A percentile compares a stretch with the other conserved stretches of the same genome.
These are phyloP conservation scores for Naganishia friedmannii DNA, from an alignment of 768 basidiomycete genomes.

Conservation along the genomic window DNA sequence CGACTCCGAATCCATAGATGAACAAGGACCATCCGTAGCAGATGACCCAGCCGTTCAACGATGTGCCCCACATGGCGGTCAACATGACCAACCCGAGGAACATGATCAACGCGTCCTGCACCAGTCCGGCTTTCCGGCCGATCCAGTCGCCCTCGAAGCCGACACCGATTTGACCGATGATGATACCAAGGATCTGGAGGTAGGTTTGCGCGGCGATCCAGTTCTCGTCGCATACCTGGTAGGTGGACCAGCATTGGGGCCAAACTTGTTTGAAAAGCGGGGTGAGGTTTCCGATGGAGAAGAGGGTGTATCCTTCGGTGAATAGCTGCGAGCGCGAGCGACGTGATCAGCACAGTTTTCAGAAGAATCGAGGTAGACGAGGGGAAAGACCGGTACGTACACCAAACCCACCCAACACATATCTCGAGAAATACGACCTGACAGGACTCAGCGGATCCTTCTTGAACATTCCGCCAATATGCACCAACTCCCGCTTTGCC, in stretches of 20 bases:
- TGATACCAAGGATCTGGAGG: constrained; percentile 54
- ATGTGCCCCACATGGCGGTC: constrained; percentile 54
- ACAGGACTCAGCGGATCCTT: constrained; percentile 48
- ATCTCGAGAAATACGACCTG: constrained; percentile 48
- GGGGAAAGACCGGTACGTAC: not conserved
- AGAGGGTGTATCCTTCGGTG: constrained; percentile 52
- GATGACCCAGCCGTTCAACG: constrained; percentile 54
- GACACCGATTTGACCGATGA: constrained; percentile 52
- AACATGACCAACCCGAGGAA: constrained; percentile 54
- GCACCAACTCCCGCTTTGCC: constrained; percentile 44
- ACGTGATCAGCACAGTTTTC: not conserved
- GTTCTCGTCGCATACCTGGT: constrained; percentile 46
- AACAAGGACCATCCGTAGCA: constrained; percentile 52
- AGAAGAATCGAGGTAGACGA: not conserved
- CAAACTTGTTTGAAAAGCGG: constrained; percentile 51
- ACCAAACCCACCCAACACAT: constrained; percentile 53
- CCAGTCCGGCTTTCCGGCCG: constrained; percentile 52
- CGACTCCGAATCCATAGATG: constrained; percentile 53
- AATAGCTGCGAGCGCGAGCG: constrained; percentile 29
- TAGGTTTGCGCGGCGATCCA: constrained; percentile 51
- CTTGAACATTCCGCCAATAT: constrained; percentile 51
- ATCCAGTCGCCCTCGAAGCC: constrained; percentile 55
- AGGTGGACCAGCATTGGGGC: constrained; percentile 50
- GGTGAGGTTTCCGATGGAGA: constrained; percentile 54
- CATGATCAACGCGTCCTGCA: constrained; percentile 55